Evolutionary conservation across 805 yeast genomes (phyloP).

Genomic region (Scheffersomyces lignosus): DNA sequence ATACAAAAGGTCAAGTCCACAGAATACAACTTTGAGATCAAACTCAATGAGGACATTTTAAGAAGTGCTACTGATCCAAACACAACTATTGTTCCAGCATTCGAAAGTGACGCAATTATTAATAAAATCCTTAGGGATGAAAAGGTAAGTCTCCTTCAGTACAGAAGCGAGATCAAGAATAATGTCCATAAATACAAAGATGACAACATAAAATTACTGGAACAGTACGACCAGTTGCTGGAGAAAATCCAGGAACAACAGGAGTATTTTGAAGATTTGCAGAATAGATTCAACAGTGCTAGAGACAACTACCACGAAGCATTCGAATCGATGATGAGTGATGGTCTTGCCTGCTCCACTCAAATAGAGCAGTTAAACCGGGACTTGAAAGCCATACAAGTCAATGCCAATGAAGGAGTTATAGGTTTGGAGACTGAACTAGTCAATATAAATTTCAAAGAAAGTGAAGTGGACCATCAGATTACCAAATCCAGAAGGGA

Average conservation of each 20-base stretch:
- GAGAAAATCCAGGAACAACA: conserved; percentile 58
- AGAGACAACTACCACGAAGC: conserved; percentile 57
- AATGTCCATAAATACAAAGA: conserved; percentile 55
- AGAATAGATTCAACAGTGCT: conserved; percentile 52
- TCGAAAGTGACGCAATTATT: conserved; percentile 39
- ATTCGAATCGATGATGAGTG: conserved; percentile 53
- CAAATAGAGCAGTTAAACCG: conserved; percentile 65
- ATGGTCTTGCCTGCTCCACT: conserved; percentile 53
- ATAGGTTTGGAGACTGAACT: conserved; percentile 46
- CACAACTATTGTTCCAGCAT: conserved; percentile 9
- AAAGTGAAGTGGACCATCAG: conserved; percentile 49
- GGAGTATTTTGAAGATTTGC: conserved; percentile 56
- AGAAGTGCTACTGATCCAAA: conserved; percentile 1
- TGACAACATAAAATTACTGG: conserved; percentile 56
- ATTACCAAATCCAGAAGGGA: conserved; percentile 46
- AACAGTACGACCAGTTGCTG: conserved; percentile 53
- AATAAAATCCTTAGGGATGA: conserved; percentile 47
- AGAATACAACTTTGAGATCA: conserved; percentile 40
- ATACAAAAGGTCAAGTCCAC: conserved; percentile 49
- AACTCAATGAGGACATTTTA: conserved; percentile 19
- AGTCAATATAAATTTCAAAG: conserved; percentile 52
- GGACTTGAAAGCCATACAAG: conserved; percentile 51
- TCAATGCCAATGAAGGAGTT: conserved; percentile 49
- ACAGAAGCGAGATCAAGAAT: conserved; percentile 35
- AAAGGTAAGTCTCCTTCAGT: conserved; percentile 34